Evolutionary conservation across 768 basidiomycete genomes (phyloP).

Genomic region (Tylopilus balloui): DNA sequence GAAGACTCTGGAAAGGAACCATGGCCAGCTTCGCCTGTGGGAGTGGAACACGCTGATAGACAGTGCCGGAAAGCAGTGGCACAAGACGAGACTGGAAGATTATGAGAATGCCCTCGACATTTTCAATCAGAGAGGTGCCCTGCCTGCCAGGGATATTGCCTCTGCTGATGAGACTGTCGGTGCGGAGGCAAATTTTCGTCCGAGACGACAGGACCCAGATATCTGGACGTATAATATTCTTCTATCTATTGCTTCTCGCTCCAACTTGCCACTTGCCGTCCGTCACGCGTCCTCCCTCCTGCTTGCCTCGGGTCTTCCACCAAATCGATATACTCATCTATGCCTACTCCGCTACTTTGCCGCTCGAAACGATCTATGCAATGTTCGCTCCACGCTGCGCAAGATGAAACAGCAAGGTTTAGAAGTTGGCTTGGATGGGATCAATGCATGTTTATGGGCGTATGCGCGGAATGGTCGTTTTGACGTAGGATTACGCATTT

Average conservation of each 20-base stretch:
- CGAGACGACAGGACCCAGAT: constrained; percentile 43
- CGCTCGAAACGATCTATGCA: constrained; percentile 41
- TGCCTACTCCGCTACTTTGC: constrained; percentile 55
- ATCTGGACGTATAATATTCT: constrained; percentile 68
- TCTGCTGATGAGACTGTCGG: constrained; percentile 12
- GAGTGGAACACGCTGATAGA: constrained; percentile 78
- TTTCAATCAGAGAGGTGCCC: constrained; percentile 54
- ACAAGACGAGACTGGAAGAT: constrained; percentile 52
- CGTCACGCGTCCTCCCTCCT: constrained; percentile 53
- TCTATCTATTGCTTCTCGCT: constrained; percentile 57
- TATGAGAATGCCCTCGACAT: constrained; percentile 58
- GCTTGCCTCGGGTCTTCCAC: constrained; percentile 46
- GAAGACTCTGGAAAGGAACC: constrained; percentile 49
- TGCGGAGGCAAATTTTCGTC: neutral
- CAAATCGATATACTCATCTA: constrained; percentile 61
- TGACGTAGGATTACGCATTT: constrained; percentile 57
- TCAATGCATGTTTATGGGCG: constrained; percentile 71
- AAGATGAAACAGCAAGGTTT: constrained; percentile 49
- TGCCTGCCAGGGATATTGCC: constrained; percentile 11
- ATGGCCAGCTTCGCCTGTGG: constrained; percentile 52
- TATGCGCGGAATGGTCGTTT: constrained; percentile 50
- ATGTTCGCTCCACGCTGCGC: constrained; percentile 51
- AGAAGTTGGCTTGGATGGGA: constrained; percentile 56
- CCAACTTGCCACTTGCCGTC: constrained; percentile 40
- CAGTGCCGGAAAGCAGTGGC: constrained; percentile 60